Conservation (phyloP, 2,329 filamentous ascomycete genomes). For the Exophiala lecanii-corni region DNA sequence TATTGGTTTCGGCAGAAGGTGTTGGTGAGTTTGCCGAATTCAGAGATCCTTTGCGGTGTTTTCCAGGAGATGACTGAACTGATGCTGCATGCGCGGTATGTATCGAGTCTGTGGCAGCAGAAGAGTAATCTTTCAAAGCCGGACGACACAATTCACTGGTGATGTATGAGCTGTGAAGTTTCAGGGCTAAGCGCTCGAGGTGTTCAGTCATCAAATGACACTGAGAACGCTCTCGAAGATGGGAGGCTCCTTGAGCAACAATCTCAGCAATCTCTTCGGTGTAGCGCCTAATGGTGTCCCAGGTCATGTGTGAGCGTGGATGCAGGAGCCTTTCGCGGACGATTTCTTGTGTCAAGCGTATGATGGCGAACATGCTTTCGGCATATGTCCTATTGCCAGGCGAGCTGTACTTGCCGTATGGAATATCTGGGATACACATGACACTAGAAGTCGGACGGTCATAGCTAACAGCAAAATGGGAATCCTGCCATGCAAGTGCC, state of each 20-base stretch:
- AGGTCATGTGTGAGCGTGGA: constrained; percentile 50
- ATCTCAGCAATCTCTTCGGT: constrained; percentile 54
- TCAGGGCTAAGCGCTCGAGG: constrained; percentile 56
- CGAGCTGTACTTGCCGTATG: constrained; percentile 44
- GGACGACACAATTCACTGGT: constrained; percentile 59
- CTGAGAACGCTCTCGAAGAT: constrained; percentile 50
- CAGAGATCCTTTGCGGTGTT: constrained; percentile 14
- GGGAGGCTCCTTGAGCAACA: constrained; percentile 54
- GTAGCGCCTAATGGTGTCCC: constrained; percentile 52
- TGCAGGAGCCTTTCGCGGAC: constrained; percentile 54
- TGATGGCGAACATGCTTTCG: constrained; percentile 55
- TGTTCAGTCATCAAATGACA: constrained; percentile 45
- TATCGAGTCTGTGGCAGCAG: constrained; percentile 35
- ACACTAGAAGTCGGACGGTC: constrained; percentile 54
- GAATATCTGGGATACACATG: constrained; percentile 49
- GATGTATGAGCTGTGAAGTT: constrained; percentile 59
- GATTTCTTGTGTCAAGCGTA: constrained; percentile 51
- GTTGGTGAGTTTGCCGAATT: constrained; percentile 13
- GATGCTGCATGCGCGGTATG: constrained; percentile 22
- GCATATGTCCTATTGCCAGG: constrained; percentile 52
- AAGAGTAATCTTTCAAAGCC: constrained; percentile 47
- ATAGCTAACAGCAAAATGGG: constrained; percentile 59
- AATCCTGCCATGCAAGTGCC: constrained; percentile 63
- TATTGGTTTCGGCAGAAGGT: constrained; percentile 13
- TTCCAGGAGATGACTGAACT: constrained; percentile 18